phyloP scores from a whole-genome alignment of 2,329 filamentous ascomycete genomes.

The Fusarium begoniae region DNA sequence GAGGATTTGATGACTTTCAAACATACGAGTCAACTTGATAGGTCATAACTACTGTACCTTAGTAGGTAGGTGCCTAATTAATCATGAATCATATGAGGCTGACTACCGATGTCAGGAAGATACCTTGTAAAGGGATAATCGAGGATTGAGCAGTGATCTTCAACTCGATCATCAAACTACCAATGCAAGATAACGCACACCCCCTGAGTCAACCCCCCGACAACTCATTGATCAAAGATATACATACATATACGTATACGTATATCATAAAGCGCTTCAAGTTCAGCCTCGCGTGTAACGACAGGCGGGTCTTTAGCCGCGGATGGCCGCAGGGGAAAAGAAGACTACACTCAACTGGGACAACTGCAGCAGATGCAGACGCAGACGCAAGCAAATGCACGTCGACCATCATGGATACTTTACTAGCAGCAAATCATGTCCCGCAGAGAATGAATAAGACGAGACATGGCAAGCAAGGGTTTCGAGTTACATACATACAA shows the following conservation, averaged over 20 bases:
- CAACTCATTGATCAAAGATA: neutral
- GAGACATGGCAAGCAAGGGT: slow-evolving; percentile 14
- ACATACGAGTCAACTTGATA: neutral
- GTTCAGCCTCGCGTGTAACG: slow-evolving; percentile 36
- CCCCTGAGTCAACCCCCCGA: slow-evolving; percentile 8
- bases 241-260: neutral
- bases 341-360: slow-evolving; percentile 24
- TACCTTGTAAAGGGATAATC: neutral
- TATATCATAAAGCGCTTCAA: slow-evolving; percentile 5
- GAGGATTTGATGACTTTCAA: neutral
- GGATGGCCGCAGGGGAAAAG: slow-evolving; percentile 13
- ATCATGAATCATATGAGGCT: neutral
- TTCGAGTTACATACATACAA: neutral
- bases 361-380: slow-evolving; percentile 10
- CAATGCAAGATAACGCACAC: slow-evolving; percentile 38
- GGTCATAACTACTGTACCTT: neutral
- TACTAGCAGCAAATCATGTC: slow-evolving; percentile 21
- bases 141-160: neutral
- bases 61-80: neutral
- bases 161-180: slow-evolving; percentile 13
- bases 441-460: neutral
- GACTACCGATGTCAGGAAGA: neutral
- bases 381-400: neutral
- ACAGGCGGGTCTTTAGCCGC: slow-evolving; percentile 26
- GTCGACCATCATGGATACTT: slow-evolving; percentile 10